Base-by-base conservation (phyloP, 2,329 filamentous ascomycete genomes). In the Exophiala xenobiotica region DNA sequence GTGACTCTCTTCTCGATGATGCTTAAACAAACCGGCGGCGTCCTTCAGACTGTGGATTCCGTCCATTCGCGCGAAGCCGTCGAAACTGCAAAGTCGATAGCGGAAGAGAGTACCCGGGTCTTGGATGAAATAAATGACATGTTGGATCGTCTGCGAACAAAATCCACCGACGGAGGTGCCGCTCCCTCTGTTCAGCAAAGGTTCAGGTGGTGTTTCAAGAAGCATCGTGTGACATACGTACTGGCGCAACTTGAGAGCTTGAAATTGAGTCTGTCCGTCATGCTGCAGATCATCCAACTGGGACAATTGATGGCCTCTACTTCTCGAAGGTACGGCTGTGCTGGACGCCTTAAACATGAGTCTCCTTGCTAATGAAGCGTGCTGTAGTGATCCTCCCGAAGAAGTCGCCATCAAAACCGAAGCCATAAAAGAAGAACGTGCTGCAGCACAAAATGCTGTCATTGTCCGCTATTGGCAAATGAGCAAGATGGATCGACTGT, bases 41-140 rank as follows among this genome's bases (percentile, higher is more conserved):
- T 58, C 6, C 58, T 74, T 14, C 65, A 70, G 40, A 50, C 58
- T 1, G 49, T 58, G 3, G 65, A 66, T 38, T 58, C 67, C 7
- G 61, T 68, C 8, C 64, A 66, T 26, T 66, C 69, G 2, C 51
- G 56, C 43, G 61, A 67, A 46, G 68, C 68, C 8, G 51, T 66
- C 6, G 64, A 67, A 19, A 69, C 67, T 14, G 65, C 68, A 0
- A 61, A 65, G 47, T 67, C 70, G 46, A 72, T 74, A 39, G 64
- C 68, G 12, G 59, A 64, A n/a, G 70, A 73, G 43, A 66, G 68
- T 31, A 65, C 67, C 45, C 40, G 62, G 40, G 63, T 72, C 4
- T 72, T 74, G 46, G 62, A 69, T n/a, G 70, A 73, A 39, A 69
- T 74, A 23, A 65, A 70, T 50, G 66, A 65, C 33, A 74, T 74